Evolutionary conservation across 1,284 basidiomycete genomes (phyloP), one percentile per base, ranked within the genome.

Genomic region (Ceratobasidium papillatum): DNA sequence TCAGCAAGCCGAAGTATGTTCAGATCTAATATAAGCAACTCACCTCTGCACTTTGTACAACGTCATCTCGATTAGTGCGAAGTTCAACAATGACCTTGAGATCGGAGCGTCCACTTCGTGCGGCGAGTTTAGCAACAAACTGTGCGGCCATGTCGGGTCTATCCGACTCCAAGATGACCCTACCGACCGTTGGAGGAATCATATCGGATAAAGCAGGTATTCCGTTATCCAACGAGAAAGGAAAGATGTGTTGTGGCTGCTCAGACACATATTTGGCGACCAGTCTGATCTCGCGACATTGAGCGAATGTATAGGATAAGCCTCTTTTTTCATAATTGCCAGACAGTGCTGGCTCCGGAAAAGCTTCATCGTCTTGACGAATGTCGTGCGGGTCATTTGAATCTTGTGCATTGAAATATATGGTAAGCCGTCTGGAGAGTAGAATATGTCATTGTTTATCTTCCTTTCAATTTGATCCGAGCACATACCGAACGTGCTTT

Each of bases 361-460:
- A 58, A 4, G 52, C 30, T 22, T 27, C 38, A 11, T 41, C 7
- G 27, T 68, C 65, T 36, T 25, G 34, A 17, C 43, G 41, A 25
- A 30, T 34, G 17, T 27, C 41, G 12, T 45, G 30, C 4, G 66
- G 66, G 17, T 45, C 41, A 36, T 27, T 43, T 3, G 41, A 54
- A n/a, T 71, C 66, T 22, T 59, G 38, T 34, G 66, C 22, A 14
- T 71, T 54, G 38, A 71, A 71, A 5, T 59, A 41, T 7, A 71
- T 41, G 14, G 66, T 59, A 32, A 71, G 34, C 22, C n/a, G 52
- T 2, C 66, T 71, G 30, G 19, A 47, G 19, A 4, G 7, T 17
- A 30, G 36, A 4, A 56, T 19, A 17, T 30, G 7, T 17, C 8
- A 59, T 71, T 25, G 22, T 17, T 27, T 11, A 7, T 43, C 11